These are phyloP conservation scores for Metschnikowia peoriensis DNA, from an alignment of 805 yeast species.

Conservation along the genomic window DNA sequence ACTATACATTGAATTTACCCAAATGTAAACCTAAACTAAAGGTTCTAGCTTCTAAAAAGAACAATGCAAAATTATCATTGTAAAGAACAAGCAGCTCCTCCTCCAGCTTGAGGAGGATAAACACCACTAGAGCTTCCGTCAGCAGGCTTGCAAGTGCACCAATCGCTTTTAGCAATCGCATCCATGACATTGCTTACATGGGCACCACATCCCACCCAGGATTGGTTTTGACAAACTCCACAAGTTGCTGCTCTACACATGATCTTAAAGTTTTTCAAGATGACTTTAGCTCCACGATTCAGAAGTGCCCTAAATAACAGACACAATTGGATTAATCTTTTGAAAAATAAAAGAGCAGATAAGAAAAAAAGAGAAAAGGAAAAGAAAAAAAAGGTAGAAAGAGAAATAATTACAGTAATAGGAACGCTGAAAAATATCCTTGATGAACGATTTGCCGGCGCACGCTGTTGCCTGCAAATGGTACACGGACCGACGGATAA, in stretches of 20 bases:
- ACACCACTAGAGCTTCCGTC: neutral
- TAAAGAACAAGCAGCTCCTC: neutral
- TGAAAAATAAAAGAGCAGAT: neutral
- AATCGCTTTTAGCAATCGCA: neutral
- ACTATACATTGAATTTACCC: too few relatives aligned
- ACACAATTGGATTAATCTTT: too few relatives aligned
- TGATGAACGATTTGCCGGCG: neutral
- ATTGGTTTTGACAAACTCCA: neutral
- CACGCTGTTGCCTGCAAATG: neutral
- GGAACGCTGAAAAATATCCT: too few relatives aligned
- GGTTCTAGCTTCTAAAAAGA: too few relatives aligned
- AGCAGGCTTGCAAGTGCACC: neutral
- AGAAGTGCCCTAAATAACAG: neutral
- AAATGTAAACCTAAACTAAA: too few relatives aligned
- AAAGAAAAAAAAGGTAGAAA: neutral
- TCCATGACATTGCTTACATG: neutral
- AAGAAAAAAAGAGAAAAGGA: neutral
- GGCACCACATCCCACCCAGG: neutral
- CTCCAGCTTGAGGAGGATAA: neutral
- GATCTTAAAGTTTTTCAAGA: neutral
- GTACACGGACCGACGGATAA: neutral
- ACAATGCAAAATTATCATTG: neutral
- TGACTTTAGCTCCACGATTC: too few relatives aligned
- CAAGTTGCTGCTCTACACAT: neutral
- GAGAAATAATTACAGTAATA: too few relatives aligned